phyloP scores from a whole-genome alignment of 768 basidiomycete genomes.

The Tricholoma terreum region DNA sequence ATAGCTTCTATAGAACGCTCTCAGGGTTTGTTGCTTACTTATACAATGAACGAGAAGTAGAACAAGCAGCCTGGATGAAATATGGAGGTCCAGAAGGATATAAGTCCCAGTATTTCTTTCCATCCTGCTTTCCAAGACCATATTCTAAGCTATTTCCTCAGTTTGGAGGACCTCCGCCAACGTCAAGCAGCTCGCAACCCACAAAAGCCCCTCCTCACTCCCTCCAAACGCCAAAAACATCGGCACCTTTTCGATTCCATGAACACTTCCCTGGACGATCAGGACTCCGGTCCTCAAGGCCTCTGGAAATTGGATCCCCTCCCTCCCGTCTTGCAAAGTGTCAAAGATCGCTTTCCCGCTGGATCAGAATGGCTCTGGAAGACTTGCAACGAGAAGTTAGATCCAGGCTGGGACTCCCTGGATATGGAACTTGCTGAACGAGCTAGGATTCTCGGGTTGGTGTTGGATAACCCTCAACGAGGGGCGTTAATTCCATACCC shows the following conservation, averaged over 20 bases:
- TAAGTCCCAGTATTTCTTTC: constrained; percentile 15
- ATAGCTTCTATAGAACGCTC: not conserved
- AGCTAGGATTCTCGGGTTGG: no score
- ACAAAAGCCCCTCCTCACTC: not conserved
- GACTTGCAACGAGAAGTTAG: not conserved
- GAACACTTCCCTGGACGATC: not conserved
- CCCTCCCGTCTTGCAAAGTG: not conserved
- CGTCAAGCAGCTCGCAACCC: not conserved
- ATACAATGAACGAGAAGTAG: constrained; percentile 20
- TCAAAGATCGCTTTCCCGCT: not conserved
- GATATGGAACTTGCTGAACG: not conserved
- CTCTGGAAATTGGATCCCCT: not conserved
- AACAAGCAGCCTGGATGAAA: constrained; percentile 22
- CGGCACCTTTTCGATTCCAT: not conserved
- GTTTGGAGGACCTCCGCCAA: not conserved
- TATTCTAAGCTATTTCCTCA: not conserved
- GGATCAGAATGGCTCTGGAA: not conserved
- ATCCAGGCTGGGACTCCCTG: not conserved
- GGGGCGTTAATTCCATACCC: not conserved
- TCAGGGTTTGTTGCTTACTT: not conserved
- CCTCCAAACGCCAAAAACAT: not conserved
- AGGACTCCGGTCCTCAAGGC: not conserved
- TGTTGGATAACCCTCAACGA: not conserved
- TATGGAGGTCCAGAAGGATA: constrained; percentile 20
- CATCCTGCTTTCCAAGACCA: not conserved